Evolutionary conservation across 768 basidiomycete genomes (phyloP).

Genomic region (Leucocoprinus birnbaumii): DNA sequence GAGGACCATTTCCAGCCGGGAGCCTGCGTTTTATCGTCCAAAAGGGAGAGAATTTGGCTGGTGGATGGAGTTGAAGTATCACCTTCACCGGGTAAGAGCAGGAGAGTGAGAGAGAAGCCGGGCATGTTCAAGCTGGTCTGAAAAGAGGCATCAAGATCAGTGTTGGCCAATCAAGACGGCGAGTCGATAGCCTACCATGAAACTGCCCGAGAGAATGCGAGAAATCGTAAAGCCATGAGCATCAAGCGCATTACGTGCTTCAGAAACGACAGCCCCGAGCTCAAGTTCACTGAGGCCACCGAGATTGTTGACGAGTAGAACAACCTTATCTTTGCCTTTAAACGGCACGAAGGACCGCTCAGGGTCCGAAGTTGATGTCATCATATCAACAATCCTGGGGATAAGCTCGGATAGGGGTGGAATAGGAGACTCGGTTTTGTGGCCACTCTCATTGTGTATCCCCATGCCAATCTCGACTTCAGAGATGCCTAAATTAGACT

Average conservation of each 20-base stretch:
- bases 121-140: conserved; percentile 93
- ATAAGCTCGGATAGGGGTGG: conserved; percentile 72
- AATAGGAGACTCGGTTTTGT: conserved; percentile 62
- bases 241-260: conserved; percentile 54
- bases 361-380: conserved; percentile 68
- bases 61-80: conserved; percentile 35
- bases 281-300: conserved; percentile 86
- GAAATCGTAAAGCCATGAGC: conserved; percentile 52
- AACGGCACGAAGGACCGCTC: conserved; percentile 81
- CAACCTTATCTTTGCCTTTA: conserved; percentile 64
- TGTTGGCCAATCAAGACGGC: background rate
- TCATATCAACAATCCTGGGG: conserved; percentile 62
- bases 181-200: conserved; percentile 77
- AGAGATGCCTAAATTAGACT: conserved; percentile 50
- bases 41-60: conserved; percentile 54
- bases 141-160: conserved; percentile 1
- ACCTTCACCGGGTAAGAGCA: conserved; percentile 60
- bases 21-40: conserved; percentile 64
- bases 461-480: conserved; percentile 91
- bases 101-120: conserved; percentile 82
- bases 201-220: conserved; percentile 74
- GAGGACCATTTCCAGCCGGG: conserved; percentile 89
- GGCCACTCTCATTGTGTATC: conserved; percentile 88
- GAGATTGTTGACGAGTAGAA: conserved; percentile 84
- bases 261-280: conserved; percentile 63